Base-by-base conservation (phyloP, 495 filamentous ascomycete genomes). In the Parachaetomium inaequale region DNA sequence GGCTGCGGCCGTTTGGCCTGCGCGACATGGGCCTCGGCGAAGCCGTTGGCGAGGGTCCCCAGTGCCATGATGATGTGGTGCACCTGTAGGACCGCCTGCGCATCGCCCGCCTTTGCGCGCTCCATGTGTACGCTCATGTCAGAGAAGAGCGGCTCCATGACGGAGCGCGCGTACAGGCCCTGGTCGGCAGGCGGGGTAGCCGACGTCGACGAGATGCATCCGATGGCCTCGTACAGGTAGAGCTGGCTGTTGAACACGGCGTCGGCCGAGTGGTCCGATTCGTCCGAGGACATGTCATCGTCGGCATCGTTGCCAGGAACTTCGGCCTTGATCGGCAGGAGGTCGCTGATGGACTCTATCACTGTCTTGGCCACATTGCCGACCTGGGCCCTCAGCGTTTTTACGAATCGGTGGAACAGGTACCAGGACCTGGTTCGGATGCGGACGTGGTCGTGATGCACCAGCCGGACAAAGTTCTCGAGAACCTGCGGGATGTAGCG, bases 41-140 rank as follows among this genome's bases (percentile, higher is more conserved):
- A 97, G 7, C 94, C 94, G 40, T 87, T 84, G 15, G 92, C 92
- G 23, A 98, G 79, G 15, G 91, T 96, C 7, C 95, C 94, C 7
- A 98, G 80, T 36, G 94, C 94, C 92, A 97, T 93, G 62, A 98
- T 91, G 62, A 93, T 85, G 72, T 99, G 94, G 70, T 97, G 95
- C 19, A 98, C 88, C 73, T 99, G 94, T 12, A 96, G 78, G 42
- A 88, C 72, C 0, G 92, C 87, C 65, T 89, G 86, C 58, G 89
- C 85, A 71, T 98, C 91, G 7, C 91, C 89, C 55, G 83, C 71
- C 68, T 90, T 90, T 19, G 94, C 94, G 43, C 82, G 75, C 19
- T 76, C 77, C 15, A 98, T 77, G 66, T 92, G 86, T 42, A 83
- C 82, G 64, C 95, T 85, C 79, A 98, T 90, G 63, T 96, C 91